Percentiles rank a stretch among this genome's conserved stretches.
phyloP scores from a whole-genome alignment of 768 basidiomycete species.

The Rhodotorula kratochvilovae region DNA sequence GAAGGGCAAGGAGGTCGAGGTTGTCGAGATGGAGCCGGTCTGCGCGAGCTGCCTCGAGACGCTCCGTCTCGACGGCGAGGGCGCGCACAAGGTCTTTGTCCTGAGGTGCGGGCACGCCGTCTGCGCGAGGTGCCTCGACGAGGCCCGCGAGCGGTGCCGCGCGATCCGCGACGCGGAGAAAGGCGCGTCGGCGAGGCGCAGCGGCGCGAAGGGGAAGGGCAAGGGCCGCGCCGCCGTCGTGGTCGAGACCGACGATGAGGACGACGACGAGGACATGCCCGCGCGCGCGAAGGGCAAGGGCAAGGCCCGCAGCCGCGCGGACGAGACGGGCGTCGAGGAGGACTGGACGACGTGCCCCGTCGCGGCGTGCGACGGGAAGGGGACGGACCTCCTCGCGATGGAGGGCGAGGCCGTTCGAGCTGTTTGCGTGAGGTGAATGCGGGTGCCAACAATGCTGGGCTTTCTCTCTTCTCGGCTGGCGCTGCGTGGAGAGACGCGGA shows the following conservation, averaged over 20 bases:
- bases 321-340: conserved; percentile 29
- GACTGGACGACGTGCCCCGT: conserved; percentile 34
- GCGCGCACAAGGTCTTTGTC: conserved; percentile 9
- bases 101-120: conserved; percentile 31
- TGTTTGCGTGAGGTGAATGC: conserved; percentile 5
- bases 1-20: background rate
- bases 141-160: conserved; percentile 12
- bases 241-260: background rate
- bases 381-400: conserved; percentile 13
- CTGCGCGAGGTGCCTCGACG: conserved; percentile 26
- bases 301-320: conserved; percentile 12
- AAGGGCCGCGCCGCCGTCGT: background rate
- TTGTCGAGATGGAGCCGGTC: conserved; percentile 8
- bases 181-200: background rate
- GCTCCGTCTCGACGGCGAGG: conserved; percentile 12
- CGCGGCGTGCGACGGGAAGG: conserved; percentile 7
- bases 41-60: conserved; percentile 28
- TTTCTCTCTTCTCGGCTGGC: no score
- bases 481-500: no score
- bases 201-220: background rate
- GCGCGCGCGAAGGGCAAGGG: background rate
- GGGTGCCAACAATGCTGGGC: background rate
- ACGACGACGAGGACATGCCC: background rate
- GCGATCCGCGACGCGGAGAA: conserved; percentile 2
- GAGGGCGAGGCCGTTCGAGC: conserved; percentile 21